Base-by-base conservation (phyloP, 2,329 filamentous ascomycete genomes). In the Colletotrichum sp. region DNA sequence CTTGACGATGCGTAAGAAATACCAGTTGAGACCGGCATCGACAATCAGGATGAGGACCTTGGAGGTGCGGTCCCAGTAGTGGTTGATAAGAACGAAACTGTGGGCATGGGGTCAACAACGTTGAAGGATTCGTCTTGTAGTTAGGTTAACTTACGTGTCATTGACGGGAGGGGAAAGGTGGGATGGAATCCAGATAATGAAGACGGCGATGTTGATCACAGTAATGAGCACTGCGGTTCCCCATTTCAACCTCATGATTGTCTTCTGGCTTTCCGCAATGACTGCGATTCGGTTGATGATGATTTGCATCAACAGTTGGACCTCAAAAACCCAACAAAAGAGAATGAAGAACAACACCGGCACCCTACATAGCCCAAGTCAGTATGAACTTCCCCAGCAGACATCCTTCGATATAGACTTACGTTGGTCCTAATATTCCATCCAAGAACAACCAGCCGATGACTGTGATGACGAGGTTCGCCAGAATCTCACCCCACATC, bases 271-370 rank as follows among this genome's bases (percentile, higher is more conserved):
- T 16, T 88, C 85, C 15, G 87, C 84, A 44, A 91, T 86, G 52
- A 91, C 85, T 0, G 86, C 84, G 26, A 90, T 87, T 69, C 89
- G 86, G 78, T 90, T 91, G 80, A 90, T 87, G 77, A 91, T 90
- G 63, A 91, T 90, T 78, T 90, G 89, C 82, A 90, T 86, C 3
- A 90, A 78, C 3, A 90, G 81, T 75, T 90, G 89, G 16, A 90
- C 86, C 74, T 89, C 82, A 30, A 88, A 84, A 0, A 85, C 83
- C 86, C 88, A 88, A 76, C 87, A 75, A 72, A 84, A 78, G 0
- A 86, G 76, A 44, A 86, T 82, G 36, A 85, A 85, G 73, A 86
- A 85, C 6, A 85, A 74, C 0, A 84, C 79, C 0, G 82, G 81
- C 1, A 85, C 71, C 3, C 84, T 84, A 30, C 4, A 3, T 4